These are phyloP conservation scores for Stemphylium vesicarium DNA, from an alignment of 2,329 filamentous ascomycete genomes.

Conservation along the genomic window DNA sequence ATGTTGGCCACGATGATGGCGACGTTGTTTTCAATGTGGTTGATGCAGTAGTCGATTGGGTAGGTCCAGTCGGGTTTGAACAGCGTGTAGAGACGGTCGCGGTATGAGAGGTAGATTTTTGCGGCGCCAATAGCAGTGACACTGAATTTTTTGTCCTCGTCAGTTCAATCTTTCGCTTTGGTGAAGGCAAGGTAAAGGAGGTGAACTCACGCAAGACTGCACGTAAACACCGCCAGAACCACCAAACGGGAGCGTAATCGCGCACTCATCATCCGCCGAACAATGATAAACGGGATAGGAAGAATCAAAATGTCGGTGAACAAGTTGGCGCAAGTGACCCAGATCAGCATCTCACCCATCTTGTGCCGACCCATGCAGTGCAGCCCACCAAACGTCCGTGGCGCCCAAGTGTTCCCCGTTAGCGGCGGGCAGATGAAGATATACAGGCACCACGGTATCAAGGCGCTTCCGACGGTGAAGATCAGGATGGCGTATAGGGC, in stretches of 20 bases:
- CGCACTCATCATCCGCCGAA: slow-evolving; percentile 50
- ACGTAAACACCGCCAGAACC: slow-evolving; percentile 49
- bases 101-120: slow-evolving; percentile 51
- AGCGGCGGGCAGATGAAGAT: slow-evolving; percentile 50
- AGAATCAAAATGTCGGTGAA: slow-evolving; percentile 51
- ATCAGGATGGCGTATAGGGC: slow-evolving; percentile 47
- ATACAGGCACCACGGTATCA: slow-evolving; percentile 48
- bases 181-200: too few species aligned
- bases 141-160: slow-evolving; percentile 20
- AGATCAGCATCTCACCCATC: slow-evolving; percentile 49
- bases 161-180: too few species aligned
- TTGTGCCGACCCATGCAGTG: slow-evolving; percentile 47
- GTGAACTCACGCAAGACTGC: slow-evolving; percentile 46
- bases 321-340: slow-evolving; percentile 51
- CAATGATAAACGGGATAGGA: slow-evolving; percentile 51
- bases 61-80: slow-evolving; percentile 52
- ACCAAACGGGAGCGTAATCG: slow-evolving; percentile 47
- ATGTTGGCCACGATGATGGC: slow-evolving; percentile 52
- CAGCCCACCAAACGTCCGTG: slow-evolving; percentile 47
- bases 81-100: slow-evolving; percentile 47
- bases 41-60: slow-evolving; percentile 51
- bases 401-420: slow-evolving; percentile 50
- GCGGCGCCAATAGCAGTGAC: slow-evolving; percentile 49
- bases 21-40: slow-evolving; percentile 51
- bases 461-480: slow-evolving; percentile 44